Base-by-base conservation (phyloP, 805 yeast genomes). In the Sugiyamaella lignohabitans region DNA sequence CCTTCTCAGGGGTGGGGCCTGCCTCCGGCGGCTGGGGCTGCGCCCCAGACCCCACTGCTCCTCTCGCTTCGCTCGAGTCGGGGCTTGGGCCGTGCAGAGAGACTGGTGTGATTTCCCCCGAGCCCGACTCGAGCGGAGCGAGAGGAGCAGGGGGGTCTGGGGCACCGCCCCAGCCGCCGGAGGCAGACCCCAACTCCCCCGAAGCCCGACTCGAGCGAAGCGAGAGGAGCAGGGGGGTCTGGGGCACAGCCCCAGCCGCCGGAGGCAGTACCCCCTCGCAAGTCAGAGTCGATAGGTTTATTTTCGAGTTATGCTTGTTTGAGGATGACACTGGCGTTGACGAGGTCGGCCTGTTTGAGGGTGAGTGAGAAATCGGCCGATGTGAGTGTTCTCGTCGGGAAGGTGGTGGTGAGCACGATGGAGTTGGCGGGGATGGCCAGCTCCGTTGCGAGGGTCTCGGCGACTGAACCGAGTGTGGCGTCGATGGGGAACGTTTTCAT, bases 321-420 rank as follows among this genome's bases (percentile, higher is more conserved):
- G 19, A 59, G 58, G 48, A 58, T 56, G 18, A 62, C 55, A 4
- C 55, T 61, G 18, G 67, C 56, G 42, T 64, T 64, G 32, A 63
- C 52, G 21, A 64, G 52, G 4, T 58, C 63, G n/a, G 59, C 57
- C 42, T 63, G 64, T 20, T 53, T 54, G 29, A 64, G 45, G 1
- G 62, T 54, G 49, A 54, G 45, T 20, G 51, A 55, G 35, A 59
- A 50, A 24, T 59, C 63, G 18, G 49, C 56, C 6, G 38, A 34
- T 5, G 54, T 48, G 23, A 46, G 52, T 6, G 51, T 48, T 34
- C 52, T 45, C 11, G 61, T 59, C 14, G 69, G 69, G 43, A 62
- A 65, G 8, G 65, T 57, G 23, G 65, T 59, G 34, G 53, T 45
- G 29, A 65, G 55, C 21, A 48, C 51, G 6, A 62, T 40, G 19